Conservation (phyloP, 2,329 filamentous ascomycete species). For the Cercospora beticola region DNA sequence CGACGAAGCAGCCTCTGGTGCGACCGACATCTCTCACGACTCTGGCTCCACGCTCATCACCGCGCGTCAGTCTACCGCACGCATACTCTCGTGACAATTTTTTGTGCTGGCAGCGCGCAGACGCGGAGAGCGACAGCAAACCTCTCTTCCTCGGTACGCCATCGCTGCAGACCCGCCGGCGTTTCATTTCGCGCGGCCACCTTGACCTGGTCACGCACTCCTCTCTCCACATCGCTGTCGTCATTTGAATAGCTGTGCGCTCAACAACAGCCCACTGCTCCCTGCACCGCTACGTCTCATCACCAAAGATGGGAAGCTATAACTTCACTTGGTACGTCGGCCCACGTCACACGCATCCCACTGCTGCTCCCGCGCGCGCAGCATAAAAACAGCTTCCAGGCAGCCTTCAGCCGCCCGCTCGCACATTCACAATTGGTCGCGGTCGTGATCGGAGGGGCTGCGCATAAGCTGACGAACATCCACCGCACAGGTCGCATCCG, state of each 20-base stretch:
- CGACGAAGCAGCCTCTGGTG: background rate
- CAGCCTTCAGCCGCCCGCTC: slow-evolving; percentile 21
- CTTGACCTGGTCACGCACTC: slow-evolving; percentile 3
- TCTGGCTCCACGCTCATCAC: background rate
- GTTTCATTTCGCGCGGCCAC: background rate
- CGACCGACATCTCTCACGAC: background rate
- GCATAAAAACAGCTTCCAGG: slow-evolving; percentile 5
- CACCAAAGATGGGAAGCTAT: slow-evolving; percentile 61
- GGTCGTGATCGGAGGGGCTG: slow-evolving; percentile 14
- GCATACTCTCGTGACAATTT: background rate
- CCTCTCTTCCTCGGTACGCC: slow-evolving; percentile 2
- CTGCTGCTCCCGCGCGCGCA: background rate
- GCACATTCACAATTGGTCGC: slow-evolving; percentile 1
- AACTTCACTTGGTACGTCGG: slow-evolving; percentile 67
- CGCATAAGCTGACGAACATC: slow-evolving; percentile 21
- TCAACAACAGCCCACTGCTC: slow-evolving; percentile 4
- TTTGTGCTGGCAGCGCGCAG: background rate
- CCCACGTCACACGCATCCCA: background rate
- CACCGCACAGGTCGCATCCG: slow-evolving; percentile 51
- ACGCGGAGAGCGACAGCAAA: background rate
- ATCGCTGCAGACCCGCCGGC: background rate
- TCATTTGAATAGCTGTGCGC: slow-evolving; percentile 5
- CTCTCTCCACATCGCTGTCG: slow-evolving; percentile 7
- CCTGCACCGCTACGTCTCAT: background rate
- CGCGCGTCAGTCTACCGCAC: background rate